Evolutionary conservation across 306 rosid genomes (phyloP), one percentile per base, ranked within the genome.

Genomic region (Sechiopsis laciniata): DNA sequence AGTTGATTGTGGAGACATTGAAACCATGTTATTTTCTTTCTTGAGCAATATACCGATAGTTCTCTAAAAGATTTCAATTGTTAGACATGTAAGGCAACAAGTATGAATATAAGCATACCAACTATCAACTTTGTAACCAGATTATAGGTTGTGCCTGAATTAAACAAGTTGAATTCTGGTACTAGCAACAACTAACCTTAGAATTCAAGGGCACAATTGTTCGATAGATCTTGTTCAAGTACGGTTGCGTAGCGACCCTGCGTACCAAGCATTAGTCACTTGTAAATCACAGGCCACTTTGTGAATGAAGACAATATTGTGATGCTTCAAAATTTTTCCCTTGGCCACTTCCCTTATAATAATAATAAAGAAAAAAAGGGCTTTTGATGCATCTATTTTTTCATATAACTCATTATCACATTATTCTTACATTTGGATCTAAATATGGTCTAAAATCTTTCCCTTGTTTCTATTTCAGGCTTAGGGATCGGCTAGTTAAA

Each of bases 401-500:
- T 55, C 3, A 17, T 17, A 55, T 17, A 17, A 19, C 10, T 55
- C 26, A 55, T 55, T 55, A 55, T 13, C 0, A 50, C 32, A 64
- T 24, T 50, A 52, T 64, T 66, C 5, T 71, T 2, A 20, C 42
- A 5, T 21, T 56, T 74, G 37, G 21, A 57, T 15, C 19, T 76
- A 67, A 29, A 19, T 46, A 40, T 55, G n/a, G 37, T 9, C 17
- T 42, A 24, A 74, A 55, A 51, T 80, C 61, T 74, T 32, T 56
- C 5, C 61, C 10, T 74, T 45, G 26, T 64, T 81, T 72, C 75
- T 73, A 58, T 77, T 75, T 75, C 78, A 94, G 99, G 84, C 99
- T 94, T 59, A 84, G 96, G 83, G 96, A 94, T 84, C 90, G 97
- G 76, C 85, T 94, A 70, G 99, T 94, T 82, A 94, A 89, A 84